Evolutionary conservation across 2,329 filamentous ascomycete genomes (phyloP), one percentile per base, ranked within the genome.

Genomic region (Stemphylium beticola): DNA sequence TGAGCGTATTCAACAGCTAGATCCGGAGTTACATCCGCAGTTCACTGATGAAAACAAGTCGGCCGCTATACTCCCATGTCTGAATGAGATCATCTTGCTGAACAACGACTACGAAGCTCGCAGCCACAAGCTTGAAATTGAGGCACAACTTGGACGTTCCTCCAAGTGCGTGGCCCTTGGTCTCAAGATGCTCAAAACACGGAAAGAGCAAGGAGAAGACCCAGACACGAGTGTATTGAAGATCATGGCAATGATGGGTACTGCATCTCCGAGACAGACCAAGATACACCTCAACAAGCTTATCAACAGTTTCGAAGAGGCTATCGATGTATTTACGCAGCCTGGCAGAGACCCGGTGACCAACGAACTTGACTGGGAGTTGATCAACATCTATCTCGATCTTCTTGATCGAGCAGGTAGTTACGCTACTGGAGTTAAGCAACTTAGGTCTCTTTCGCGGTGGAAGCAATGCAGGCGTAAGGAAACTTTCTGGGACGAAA

Each of bases 331-430:
- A 4, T 76, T 82, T 59, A 83, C 81, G 56, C 68, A 76, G 45
- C 73, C 73, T 8, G 54, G 63, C 9, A 68, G 77, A n/a, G 71
- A 77, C 15, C 73, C 79, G 2, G 75, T 78, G 31, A 76, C 80
- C 15, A 76, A 74, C 10, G 75, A 80, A 24, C 79, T 85, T 41
- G 78, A 82, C 43, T 99, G 93, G 93, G 87, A 89, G 48, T 90
- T 98, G 72, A 80, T 96, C 37, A 90, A 92, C 57, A 89, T 93
- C 49, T 96, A 95, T 62, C 83, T 92, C 34, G 92, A 97, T 67
- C 82, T 98, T 15, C 87, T 93, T 57, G 85, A 87, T 24, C 85
- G 87, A 42, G 76, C 85, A 9, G 82, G 83, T 33, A 81, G 85
- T 49, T 89, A 87, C 65, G 75, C 81, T 5, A 82, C 87, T 60